Evolutionary conservation across 257 asterid genomes (phyloP), one percentile per base, ranked within the genome.

Genomic region (Knoxia roxburghii): DNA sequence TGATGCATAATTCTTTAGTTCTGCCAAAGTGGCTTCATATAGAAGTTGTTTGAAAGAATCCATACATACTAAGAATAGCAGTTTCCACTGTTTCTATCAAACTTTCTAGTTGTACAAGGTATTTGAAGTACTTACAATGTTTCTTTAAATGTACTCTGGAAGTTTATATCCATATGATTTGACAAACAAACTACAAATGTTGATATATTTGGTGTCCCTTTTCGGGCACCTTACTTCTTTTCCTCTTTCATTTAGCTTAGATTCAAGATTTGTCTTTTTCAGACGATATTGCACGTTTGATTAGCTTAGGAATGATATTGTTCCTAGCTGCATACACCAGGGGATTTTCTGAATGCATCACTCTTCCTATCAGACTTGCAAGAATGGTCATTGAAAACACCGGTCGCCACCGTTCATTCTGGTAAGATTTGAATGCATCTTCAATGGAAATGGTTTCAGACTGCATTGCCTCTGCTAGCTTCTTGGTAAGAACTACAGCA

Each of bases 351-450:
- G 73, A 76, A 79, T 92, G 98, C 73, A 87, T 64, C 13, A 89
- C 6, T 24, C 80, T 59, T 23, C 98, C 98, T 23, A 82, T 83
- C 1, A 80, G 75, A 72, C 83, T 77, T 1, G 98, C 79, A 45
- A 86, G 89, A 4, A 82, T 58, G 0, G 88, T 86, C 57, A 92
- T 43, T 2, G 95, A 86, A 54, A 92, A 89, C 56, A 89, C 65
- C 20, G 91, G 77, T 3, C 84, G 79, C 96, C 92, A 86, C 53
- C 96, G 74, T 27, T 82, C 91, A 2, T 40, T 72, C 51, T 61
- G 88, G 23, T 87, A 91, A n/a, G 86, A 67, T 61, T 64, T 83
- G 65, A 91, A 79, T 4, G 97, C 91, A 0, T 86, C 93, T 73
- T 84, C 89, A n/a, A 86, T 78, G 0, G 83, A 76, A 55, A 15